Conservation (phyloP, 2,329 filamentous ascomycete genomes). For the Atkinsonella hypoxylon region DNA sequence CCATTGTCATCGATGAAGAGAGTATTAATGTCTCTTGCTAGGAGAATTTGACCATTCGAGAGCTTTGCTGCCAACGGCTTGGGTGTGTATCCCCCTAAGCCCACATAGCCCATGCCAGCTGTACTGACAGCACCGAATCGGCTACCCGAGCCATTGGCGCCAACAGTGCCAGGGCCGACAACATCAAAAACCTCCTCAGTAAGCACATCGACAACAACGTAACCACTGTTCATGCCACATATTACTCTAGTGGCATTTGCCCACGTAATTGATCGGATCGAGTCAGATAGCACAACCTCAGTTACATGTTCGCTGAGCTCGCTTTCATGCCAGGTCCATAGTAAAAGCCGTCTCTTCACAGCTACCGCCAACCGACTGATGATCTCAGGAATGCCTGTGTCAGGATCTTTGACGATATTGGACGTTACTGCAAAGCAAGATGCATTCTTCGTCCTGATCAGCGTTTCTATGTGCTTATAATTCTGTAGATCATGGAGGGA, state of each 20-base stretch:
- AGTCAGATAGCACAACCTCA: constrained; percentile 71
- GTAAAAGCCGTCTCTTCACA: constrained; percentile 75
- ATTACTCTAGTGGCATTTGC: constrained; percentile 76
- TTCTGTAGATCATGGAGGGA: constrained; percentile 82
- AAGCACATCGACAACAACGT: constrained; percentile 76
- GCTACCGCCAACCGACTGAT: constrained; percentile 86
- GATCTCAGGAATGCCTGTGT: constrained; percentile 81
- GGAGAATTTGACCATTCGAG: constrained; percentile 68
- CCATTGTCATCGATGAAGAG: constrained; percentile 80
- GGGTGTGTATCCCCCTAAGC: constrained; percentile 80
- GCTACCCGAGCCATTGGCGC: constrained; percentile 49
- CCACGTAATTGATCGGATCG: constrained; percentile 85
- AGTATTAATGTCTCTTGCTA: constrained; percentile 97
- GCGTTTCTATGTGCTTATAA: constrained; percentile 67
- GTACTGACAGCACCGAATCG: constrained; percentile 75
- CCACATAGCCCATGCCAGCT: constrained; percentile 93
- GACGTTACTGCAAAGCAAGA: constrained; percentile 86
- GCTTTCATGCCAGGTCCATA: constrained; percentile 96
- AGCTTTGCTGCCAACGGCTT: constrained; percentile 79
- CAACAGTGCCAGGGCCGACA: constrained; percentile 60
- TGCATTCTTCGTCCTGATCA: constrained; percentile 77
- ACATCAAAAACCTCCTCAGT: constrained; percentile 67
- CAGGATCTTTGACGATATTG: constrained; percentile 83
- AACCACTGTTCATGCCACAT: constrained; percentile 83
- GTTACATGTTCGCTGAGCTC: constrained; percentile 63